Evolutionary conservation across 495 filamentous ascomycete species (phyloP), one percentile per base, ranked within the genome.

Genomic region (Podospora bellae-mahoneyi): DNA sequence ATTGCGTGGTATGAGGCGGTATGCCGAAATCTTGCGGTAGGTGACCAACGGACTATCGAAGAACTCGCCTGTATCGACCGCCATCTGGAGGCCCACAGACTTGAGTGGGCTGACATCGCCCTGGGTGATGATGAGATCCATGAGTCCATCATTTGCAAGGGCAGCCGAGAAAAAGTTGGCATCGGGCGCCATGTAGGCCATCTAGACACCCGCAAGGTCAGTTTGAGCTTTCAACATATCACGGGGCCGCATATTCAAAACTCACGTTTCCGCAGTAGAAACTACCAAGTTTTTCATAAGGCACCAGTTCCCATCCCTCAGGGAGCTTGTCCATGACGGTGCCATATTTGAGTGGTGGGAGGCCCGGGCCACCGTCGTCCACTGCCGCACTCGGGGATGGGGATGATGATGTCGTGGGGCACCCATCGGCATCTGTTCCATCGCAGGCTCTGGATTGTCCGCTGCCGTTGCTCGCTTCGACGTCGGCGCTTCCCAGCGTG

Each of bases 261-360:
- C 79, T 73, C 74, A 86, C 86, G 73, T 97, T 99, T 63, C 95
- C 95, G 9, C 89, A 90, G 77, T 95, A 97, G 80, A 99, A 97
- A 75, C 91, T 97, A 6, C 94, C 93, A 54, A 99, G 80, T 19
- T 87, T 91, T 66, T 92, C 88, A 62, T 89, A 83, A 5, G 91
- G 86, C 13, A 90, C 77, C 23, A 89, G 79, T 63, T 89, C 83
- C 91, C 93, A 97, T 44, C 86, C 89, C 9, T 84, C 78, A 0
- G 93, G 93, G 2, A 97, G 75, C 7, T 90, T 83, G 69, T 94
- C 91, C 61, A 86, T 84, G 65, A 94, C 84, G 0, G 90, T 92
- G 20, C 95, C 95, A 71, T 89, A 96, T 68, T 86, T 82, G 54
- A 98, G 82, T 5, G 86, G 76, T 15, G 93, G 95, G 9, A 97